Evolutionary conservation across 768 basidiomycete genomes (phyloP).

Genomic region (Brasilioporus rufonigricans): DNA sequence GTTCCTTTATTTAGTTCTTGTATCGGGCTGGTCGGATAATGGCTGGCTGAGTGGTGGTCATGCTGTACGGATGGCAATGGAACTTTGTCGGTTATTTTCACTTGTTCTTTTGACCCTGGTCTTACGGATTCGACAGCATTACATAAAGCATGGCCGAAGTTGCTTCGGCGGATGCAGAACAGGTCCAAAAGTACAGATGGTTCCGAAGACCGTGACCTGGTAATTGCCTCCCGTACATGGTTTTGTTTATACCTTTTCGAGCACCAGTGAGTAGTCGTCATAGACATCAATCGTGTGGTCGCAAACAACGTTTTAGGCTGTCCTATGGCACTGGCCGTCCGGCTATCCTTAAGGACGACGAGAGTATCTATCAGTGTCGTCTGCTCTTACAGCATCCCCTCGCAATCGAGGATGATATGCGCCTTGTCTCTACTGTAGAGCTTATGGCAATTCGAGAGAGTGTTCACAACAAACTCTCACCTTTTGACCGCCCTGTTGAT

Average conservation of each 20-base stretch:
- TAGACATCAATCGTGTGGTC: background rate
- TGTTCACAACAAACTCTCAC: constrained; percentile 78
- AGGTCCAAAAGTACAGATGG: constrained; percentile 48
- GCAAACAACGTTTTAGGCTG: constrained; percentile 50
- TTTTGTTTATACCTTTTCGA: constrained; percentile 93
- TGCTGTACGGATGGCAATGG: constrained; percentile 97
- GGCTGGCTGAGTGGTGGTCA: constrained; percentile 96
- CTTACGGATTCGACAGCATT: constrained; percentile 51
- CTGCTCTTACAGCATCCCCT: constrained; percentile 82
- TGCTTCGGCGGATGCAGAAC: constrained; percentile 74
- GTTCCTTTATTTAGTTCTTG: constrained; percentile 60
- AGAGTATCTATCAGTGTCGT: constrained; percentile 81
- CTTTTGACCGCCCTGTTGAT: constrained; percentile 71
- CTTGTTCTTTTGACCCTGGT: background rate
- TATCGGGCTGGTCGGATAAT: constrained; percentile 93
- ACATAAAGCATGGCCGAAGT: constrained; percentile 88
- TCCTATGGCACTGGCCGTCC: constrained; percentile 95
- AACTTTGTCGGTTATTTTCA: constrained; percentile 60
- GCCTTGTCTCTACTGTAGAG: constrained; percentile 92
- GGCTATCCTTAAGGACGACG: constrained; percentile 89
- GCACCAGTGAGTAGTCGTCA: constrained; percentile 67
- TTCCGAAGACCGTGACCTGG: constrained; percentile 70
- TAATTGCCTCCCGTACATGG: constrained; percentile 85
- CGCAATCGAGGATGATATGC: constrained; percentile 90
- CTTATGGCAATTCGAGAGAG: constrained; percentile 87